A percentile compares a stretch with the other conserved stretches of the same genome.
Conservation (phyloP, 106 monocot genomes). For the Dendrobium huoshanense region DNA sequence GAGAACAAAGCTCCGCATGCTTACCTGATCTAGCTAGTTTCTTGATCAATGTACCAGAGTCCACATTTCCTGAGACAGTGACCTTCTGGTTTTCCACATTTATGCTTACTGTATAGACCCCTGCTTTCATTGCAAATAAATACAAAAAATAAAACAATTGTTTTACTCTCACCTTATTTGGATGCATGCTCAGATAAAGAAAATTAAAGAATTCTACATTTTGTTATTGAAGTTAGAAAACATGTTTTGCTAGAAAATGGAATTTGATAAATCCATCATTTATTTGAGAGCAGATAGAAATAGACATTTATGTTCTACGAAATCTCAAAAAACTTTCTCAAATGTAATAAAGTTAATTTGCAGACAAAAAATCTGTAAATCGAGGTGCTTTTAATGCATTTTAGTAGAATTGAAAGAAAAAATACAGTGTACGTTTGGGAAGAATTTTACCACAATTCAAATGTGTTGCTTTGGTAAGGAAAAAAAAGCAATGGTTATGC, state of each 20-base stretch:
- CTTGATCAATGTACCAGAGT: slow-evolving; percentile 64
- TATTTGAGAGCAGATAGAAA: background rate
- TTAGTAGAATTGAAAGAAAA: background rate
- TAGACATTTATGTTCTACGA: background rate
- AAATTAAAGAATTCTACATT: background rate
- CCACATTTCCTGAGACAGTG: slow-evolving; percentile 68
- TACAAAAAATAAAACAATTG: background rate
- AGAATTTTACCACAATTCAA: background rate
- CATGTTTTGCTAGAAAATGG: background rate
- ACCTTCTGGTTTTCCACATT: slow-evolving; percentile 83
- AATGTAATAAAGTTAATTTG: background rate
- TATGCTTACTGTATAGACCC: slow-evolving; percentile 69
- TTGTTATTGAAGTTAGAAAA: background rate
- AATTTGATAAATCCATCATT: background rate
- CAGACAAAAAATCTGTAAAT: background rate
- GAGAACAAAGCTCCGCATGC: slow-evolving; percentile 70
- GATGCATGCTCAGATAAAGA: too few species aligned
- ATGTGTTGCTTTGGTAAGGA: background rate
- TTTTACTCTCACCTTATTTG: too few species aligned
- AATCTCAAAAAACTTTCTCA: background rate
- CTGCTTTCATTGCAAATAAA: slow-evolving; percentile 23
- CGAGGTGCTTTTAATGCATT: background rate
- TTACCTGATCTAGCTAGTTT: slow-evolving; percentile 66
- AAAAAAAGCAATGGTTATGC: background rate
- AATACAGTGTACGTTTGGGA: background rate